phyloP scores from a whole-genome alignment of 139 green algal species.

The Auxenochlorella pyrenoidosa region DNA sequence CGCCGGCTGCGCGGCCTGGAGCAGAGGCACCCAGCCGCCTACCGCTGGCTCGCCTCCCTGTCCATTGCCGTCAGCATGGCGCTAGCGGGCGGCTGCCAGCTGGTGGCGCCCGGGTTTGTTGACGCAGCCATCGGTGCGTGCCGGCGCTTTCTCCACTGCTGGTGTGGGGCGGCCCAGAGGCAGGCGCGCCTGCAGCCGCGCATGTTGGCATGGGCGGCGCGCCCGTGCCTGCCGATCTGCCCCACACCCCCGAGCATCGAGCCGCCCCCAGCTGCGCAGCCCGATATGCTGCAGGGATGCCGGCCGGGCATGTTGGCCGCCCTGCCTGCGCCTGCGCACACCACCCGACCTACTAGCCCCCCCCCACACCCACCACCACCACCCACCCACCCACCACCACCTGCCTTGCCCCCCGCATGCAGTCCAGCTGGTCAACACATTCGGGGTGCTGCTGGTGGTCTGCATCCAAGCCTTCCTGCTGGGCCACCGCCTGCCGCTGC shows the following conservation, averaged over 20 bases:
- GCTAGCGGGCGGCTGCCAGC: neutral
- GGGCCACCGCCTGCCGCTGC: constrained; percentile 3
- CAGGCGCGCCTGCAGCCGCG: neutral
- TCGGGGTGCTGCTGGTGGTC: neutral
- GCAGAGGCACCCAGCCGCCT: neutral
- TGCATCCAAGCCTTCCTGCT: neutral
- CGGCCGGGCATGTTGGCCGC: too few species aligned
- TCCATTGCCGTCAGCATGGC: constrained; percentile 1
- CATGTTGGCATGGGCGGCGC: too few species aligned
- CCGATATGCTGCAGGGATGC: too few species aligned
- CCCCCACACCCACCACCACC: too few species aligned
- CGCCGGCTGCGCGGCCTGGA: neutral
- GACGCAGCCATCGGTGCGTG: neutral
- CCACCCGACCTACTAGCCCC: too few species aligned
- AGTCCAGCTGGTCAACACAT: neutral
- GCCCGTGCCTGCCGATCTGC: too few species aligned
- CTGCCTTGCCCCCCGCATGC: neutral
- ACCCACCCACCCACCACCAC: neutral
- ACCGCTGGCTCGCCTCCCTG: neutral
- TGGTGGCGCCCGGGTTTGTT: constrained; percentile 7
- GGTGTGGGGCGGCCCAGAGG: neutral
- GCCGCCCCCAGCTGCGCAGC: too few species aligned
- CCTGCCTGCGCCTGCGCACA: neutral
- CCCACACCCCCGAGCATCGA: too few species aligned
- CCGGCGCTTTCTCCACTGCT: too few species aligned